These are phyloP conservation scores for Pseudoturritis turrita DNA, from an alignment of 345 rosid species.

Conservation along the genomic window DNA sequence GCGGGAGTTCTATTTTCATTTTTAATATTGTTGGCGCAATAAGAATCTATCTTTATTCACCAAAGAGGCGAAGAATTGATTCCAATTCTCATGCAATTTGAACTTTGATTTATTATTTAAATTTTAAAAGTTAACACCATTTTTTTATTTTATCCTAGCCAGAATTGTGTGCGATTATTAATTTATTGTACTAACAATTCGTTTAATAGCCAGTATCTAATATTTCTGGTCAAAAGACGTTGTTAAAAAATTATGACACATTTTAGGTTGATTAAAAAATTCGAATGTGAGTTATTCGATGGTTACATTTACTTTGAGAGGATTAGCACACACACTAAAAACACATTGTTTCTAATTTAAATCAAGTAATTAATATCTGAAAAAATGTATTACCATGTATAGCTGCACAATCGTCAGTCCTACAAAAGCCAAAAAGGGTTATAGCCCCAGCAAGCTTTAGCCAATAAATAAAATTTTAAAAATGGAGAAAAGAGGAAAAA, in stretches of 20 bases:
- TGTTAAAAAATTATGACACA: no score
- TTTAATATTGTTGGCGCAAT: constrained; percentile 34
- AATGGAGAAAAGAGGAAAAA: constrained; percentile 21
- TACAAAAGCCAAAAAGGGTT: constrained; percentile 57
- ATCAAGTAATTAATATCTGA: constrained; percentile 6
- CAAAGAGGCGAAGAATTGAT: constrained; percentile 81
- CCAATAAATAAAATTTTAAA: constrained; percentile 3
- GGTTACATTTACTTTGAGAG: no score
- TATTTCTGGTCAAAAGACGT: no score
- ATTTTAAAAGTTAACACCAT: neutral
- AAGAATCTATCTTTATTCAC: constrained; percentile 49
- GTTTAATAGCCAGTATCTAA: neutral
- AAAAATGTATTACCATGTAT: constrained; percentile 29
- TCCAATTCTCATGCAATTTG: constrained; percentile 42
- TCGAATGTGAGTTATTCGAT: no score
- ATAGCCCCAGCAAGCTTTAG: constrained; percentile 48
- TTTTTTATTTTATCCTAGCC: constrained; percentile 7
- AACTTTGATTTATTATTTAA: constrained; percentile 23
- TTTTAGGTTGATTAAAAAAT: no score
- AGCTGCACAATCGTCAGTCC: constrained; percentile 71
- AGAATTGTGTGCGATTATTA: constrained; percentile 14
- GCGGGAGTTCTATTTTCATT: constrained; percentile 32
- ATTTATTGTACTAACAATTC: neutral
- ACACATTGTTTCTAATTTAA: neutral
- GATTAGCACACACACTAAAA: no score